Conservation (phyloP, 177 flowering plant species). For the Telopea speciosissima region DNA sequence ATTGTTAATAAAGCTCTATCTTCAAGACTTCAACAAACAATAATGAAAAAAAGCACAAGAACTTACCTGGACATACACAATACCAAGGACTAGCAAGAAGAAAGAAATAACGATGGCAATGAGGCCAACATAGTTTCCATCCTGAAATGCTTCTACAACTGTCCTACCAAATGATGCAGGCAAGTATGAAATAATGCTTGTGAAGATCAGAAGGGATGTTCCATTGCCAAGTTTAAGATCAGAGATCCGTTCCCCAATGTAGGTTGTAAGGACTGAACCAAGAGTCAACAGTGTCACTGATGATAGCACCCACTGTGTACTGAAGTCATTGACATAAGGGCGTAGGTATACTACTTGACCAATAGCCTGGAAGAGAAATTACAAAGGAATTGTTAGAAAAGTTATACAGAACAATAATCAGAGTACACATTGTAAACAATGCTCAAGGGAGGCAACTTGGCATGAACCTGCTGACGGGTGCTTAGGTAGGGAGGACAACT, state of each 20-base stretch:
- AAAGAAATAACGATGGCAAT: constrained; percentile 58
- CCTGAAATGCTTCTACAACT: constrained; percentile 73
- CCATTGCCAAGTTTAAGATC: constrained; percentile 99
- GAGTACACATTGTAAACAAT: background rate
- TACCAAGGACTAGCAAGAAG: constrained; percentile 74
- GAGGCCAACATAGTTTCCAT: constrained; percentile 87
- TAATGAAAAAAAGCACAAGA: background rate
- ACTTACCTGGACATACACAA: constrained; percentile 96
- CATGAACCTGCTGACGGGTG: background rate
- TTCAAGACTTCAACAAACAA: constrained; percentile 9
- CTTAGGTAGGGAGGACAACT: background rate
- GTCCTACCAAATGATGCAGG: constrained; percentile 99
- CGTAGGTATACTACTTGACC: constrained; percentile 94
- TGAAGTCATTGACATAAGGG: constrained; percentile 93
- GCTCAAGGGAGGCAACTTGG: background rate
- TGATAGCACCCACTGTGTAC: constrained; percentile 79
- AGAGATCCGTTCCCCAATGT: constrained; percentile 84
- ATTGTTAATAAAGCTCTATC: constrained; percentile 6
- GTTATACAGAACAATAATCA: background rate
- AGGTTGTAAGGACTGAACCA: constrained; percentile 86
- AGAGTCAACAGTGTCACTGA: constrained; percentile 80
- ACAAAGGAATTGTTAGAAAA: background rate
- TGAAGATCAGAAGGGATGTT: constrained; percentile 91
- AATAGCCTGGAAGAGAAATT: constrained; percentile 58
- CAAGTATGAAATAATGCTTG: constrained; percentile 91